These are phyloP conservation scores for Microcos paniculata DNA, from an alignment of 345 rosid genomes.

Conservation along the genomic window DNA sequence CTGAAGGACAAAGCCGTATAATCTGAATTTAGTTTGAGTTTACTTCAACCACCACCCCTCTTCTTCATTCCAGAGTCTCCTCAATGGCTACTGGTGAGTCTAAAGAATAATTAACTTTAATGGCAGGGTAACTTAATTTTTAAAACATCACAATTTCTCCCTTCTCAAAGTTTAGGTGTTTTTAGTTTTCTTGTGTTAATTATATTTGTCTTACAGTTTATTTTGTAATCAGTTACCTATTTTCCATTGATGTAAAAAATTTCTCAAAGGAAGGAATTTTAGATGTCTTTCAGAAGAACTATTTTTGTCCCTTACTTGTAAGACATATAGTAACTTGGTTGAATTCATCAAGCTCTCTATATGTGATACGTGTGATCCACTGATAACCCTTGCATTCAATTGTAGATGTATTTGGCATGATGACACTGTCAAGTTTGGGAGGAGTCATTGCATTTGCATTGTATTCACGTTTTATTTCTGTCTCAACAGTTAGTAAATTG, in stretches of 20 bases:
- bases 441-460: background rate
- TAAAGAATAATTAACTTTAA: background rate
- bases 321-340: background rate
- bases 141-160: too few species aligned
- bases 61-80: slow-evolving; percentile 15
- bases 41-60: slow-evolving; percentile 3
- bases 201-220: background rate
- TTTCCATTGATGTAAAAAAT: background rate
- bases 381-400: background rate
- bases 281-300: slow-evolving; percentile 15
- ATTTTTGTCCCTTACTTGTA: slow-evolving; percentile 8
- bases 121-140: too few species aligned
- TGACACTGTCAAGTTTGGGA: background rate
- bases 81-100: slow-evolving; percentile 12
- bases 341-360: background rate
- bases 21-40: too few species aligned
- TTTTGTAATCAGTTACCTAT: background rate
- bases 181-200: too few species aligned
- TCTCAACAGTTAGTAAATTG: slow-evolving; percentile 2
- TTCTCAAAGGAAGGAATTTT: background rate
- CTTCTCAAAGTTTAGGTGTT: too few species aligned
- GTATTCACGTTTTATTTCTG: background rate
- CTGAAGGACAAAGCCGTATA: too few species aligned
- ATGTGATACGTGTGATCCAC: background rate
- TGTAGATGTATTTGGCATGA: background rate